phyloP scores from a whole-genome alignment of 164 flowering plant genomes.

The Aristolochia contorta region DNA sequence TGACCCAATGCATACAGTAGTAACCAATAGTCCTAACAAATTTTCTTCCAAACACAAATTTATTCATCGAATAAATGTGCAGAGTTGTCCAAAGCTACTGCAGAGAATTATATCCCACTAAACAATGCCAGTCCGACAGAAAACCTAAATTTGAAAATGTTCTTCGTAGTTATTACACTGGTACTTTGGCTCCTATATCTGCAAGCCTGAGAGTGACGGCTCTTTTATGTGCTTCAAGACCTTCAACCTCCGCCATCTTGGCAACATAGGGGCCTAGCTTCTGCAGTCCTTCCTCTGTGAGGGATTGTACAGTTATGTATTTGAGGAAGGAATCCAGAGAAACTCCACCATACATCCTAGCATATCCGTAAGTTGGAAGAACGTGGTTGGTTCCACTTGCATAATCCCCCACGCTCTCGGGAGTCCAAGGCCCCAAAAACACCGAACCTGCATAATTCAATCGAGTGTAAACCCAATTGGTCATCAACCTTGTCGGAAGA shows the following conservation, averaged over 20 bases:
- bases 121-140: no score
- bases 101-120: no score
- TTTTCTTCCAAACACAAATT: no score
- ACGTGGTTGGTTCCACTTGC: constrained; percentile 98
- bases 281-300: constrained; percentile 82
- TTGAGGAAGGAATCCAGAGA: constrained; percentile 87
- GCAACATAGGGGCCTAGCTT: constrained; percentile 85
- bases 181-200: constrained; percentile 49
- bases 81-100: no score
- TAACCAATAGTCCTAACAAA: no score
- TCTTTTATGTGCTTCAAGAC: constrained; percentile 92
- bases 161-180: not conserved
- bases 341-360: constrained; percentile 91
- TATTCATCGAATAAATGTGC: no score
- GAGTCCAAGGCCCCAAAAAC: constrained; percentile 91
- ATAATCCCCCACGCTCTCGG: constrained; percentile 96
- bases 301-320: constrained; percentile 79
- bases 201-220: constrained; percentile 81
- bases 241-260: constrained; percentile 91
- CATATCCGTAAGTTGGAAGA: constrained; percentile 95
- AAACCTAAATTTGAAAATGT: no score
- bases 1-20: no score
- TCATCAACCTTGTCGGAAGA: no score
- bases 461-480: no score
- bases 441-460: constrained; percentile 62